Evolutionary conservation across 495 filamentous ascomycete species (phyloP).

Genomic region (Aeminium ludgeri): DNA sequence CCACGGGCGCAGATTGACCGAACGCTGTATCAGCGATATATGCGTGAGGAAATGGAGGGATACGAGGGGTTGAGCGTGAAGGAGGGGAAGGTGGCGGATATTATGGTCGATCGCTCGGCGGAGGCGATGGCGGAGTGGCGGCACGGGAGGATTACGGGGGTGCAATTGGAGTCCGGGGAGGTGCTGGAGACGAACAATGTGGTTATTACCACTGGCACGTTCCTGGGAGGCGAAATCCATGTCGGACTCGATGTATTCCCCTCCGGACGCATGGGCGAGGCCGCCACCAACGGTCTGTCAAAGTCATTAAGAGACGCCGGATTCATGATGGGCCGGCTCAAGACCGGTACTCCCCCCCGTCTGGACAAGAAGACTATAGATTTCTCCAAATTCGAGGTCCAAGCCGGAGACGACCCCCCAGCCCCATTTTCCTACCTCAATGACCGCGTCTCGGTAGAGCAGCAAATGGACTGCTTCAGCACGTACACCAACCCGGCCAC

Average conservation of each 20-base stretch:
- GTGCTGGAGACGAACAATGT: slow-evolving; percentile 64
- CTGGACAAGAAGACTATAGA: slow-evolving; percentile 71
- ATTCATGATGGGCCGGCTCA: slow-evolving; percentile 78
- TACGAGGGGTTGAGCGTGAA: slow-evolving; percentile 67
- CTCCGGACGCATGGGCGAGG: slow-evolving; percentile 84
- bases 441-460: slow-evolving; percentile 49
- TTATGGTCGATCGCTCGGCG: slow-evolving; percentile 45
- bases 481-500: slow-evolving; percentile 70
- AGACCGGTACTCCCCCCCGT: slow-evolving; percentile 88
- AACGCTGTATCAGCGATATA: slow-evolving; percentile 72
- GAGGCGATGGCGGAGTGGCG: slow-evolving; percentile 30
- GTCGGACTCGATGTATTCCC: slow-evolving; percentile 75
- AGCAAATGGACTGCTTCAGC: slow-evolving; percentile 67
- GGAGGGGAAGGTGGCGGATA: slow-evolving; percentile 81
- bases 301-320: slow-evolving; percentile 80
- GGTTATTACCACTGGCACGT: slow-evolving; percentile 90
- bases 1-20: slow-evolving; percentile 93
- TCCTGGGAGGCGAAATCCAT: slow-evolving; percentile 91
- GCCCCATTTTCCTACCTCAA: slow-evolving; percentile 87
- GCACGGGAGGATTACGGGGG: slow-evolving; percentile 64
- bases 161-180: slow-evolving; percentile 78
- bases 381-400: slow-evolving; percentile 50
- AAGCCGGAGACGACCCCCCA: slow-evolving; percentile 71
- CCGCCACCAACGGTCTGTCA: slow-evolving; percentile 82
- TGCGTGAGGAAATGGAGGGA: slow-evolving; percentile 66